Evolutionary conservation across 176 grass and related monocot genomes (phyloP).

Genomic region (Triticum dicoccoides): DNA sequence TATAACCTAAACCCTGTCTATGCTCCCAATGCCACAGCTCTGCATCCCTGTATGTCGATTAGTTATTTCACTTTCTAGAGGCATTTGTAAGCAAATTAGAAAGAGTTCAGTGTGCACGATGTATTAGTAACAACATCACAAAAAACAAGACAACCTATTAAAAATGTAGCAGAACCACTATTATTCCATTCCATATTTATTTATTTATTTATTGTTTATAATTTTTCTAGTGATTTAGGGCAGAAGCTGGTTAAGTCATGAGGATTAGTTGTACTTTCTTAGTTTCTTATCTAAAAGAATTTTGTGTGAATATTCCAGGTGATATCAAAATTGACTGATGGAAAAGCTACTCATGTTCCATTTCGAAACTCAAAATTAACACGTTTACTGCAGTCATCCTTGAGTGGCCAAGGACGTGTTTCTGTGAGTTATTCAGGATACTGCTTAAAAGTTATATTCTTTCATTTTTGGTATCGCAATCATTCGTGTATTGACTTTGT

Average conservation of each 20-base stretch:
- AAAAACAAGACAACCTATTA: background rate
- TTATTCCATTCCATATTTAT: constrained; percentile 3
- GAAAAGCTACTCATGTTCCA: constrained; percentile 90
- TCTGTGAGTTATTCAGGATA: constrained; percentile 56
- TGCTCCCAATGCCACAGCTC: background rate
- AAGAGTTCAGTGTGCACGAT: background rate
- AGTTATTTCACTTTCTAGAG: constrained; percentile 3
- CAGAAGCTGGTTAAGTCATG: background rate
- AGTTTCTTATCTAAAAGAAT: background rate
- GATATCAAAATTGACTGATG: constrained; percentile 96
- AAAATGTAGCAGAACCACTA: background rate
- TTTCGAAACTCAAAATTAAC: constrained; percentile 99
- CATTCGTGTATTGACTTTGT: constrained; percentile 24
- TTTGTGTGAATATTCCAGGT: constrained; percentile 60
- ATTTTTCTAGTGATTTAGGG: constrained; percentile 12
- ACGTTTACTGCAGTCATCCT: constrained; percentile 91
- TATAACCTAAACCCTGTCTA: background rate
- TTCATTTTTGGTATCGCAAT: constrained; percentile 7
- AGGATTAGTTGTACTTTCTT: background rate
- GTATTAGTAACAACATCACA: background rate
- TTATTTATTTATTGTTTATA: background rate
- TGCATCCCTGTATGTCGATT: background rate
- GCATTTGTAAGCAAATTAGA: constrained; percentile 11
- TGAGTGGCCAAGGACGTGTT: constrained; percentile 99
- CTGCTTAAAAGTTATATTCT: constrained; percentile 13